Conservation (phyloP, 2,329 filamentous ascomycete genomes). For the Parasarocladium wereldwijsianum region DNA sequence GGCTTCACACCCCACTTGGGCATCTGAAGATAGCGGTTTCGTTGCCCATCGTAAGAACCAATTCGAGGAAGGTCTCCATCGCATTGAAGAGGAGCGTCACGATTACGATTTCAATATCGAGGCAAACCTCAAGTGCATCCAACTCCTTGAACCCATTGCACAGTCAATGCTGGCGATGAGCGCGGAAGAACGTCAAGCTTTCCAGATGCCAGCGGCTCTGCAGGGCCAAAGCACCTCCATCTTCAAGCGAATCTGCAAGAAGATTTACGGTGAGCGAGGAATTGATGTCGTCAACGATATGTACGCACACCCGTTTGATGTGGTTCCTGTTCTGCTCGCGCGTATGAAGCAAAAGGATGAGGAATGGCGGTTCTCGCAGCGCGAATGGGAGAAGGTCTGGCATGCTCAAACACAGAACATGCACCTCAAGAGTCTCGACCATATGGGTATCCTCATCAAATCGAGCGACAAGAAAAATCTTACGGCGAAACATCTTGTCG, state of each 20-base stretch:
- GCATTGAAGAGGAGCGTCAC: slow-evolving; percentile 95
- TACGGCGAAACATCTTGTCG: slow-evolving; percentile 76
- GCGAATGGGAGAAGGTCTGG: slow-evolving; percentile 99
- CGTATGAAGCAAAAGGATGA: slow-evolving; percentile 92
- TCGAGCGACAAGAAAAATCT: slow-evolving; percentile 82
- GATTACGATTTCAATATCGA: slow-evolving; percentile 99
- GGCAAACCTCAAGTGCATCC: slow-evolving; percentile 85
- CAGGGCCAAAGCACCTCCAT: slow-evolving; percentile 92
- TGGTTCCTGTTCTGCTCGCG: slow-evolving; percentile 77
- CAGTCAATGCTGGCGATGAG: slow-evolving; percentile 77
- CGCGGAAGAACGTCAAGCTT: slow-evolving; percentile 54
- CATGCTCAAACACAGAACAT: slow-evolving; percentile 87
- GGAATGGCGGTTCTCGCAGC: slow-evolving; percentile 92
- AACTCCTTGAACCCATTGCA: slow-evolving; percentile 85
- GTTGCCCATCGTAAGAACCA: slow-evolving; percentile 95
- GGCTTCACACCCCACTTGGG: slow-evolving; percentile 98
- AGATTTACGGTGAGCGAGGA: slow-evolving; percentile 86
- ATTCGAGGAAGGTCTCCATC: slow-evolving; percentile 84
- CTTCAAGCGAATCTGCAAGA: slow-evolving; percentile 93
- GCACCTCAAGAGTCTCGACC: slow-evolving; percentile 91
- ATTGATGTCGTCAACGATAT: slow-evolving; percentile 76
- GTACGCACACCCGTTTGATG: slow-evolving; percentile 68
- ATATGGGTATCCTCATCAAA: slow-evolving; percentile 87
- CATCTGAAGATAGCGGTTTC: slow-evolving; percentile 93
- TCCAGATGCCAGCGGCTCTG: slow-evolving; percentile 68